These are phyloP conservation scores for Fomitopsis serialis DNA, from an alignment of 768 basidiomycete genomes.

Conservation along the genomic window DNA sequence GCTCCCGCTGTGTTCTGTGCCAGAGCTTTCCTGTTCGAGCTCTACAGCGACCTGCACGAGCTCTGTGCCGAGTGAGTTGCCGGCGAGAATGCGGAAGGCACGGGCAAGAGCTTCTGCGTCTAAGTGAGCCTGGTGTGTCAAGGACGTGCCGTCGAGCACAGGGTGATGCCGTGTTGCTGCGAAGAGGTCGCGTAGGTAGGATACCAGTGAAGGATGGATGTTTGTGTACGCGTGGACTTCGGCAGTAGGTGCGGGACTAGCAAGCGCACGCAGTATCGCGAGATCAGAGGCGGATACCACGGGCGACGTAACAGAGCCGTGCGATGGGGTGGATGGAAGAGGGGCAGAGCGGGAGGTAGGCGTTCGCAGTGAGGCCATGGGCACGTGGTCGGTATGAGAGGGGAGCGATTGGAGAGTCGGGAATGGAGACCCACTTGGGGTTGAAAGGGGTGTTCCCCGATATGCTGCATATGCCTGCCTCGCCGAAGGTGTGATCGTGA, in stretches of 20 bases:
- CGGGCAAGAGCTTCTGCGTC: slow-evolving; percentile 66
- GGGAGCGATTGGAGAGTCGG: slow-evolving; percentile 9
- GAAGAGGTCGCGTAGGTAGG: slow-evolving; percentile 73
- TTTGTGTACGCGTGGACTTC: slow-evolving; percentile 28
- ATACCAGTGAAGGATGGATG: slow-evolving; percentile 44
- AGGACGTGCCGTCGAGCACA: slow-evolving; percentile 60
- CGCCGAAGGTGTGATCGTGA: slow-evolving; percentile 32
- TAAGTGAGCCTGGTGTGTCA: slow-evolving; percentile 53
- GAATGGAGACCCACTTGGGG: slow-evolving; percentile 14
- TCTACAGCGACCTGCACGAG: slow-evolving; percentile 32
- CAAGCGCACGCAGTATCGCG: slow-evolving; percentile 23
- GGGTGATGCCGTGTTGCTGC: slow-evolving; percentile 69
- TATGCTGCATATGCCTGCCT: slow-evolving; percentile 27
- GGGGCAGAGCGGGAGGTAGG: neutral
- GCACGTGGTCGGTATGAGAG: slow-evolving; percentile 19
- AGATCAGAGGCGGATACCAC: slow-evolving; percentile 24
- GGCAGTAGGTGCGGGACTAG: slow-evolving; percentile 12
- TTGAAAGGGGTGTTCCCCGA: slow-evolving; percentile 31
- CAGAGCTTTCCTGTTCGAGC: neutral
- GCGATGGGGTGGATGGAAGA: slow-evolving; percentile 8
- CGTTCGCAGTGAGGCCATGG: slow-evolving; percentile 1
- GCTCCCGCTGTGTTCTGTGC: neutral
- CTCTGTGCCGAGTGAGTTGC: slow-evolving; percentile 56
- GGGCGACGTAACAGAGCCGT: slow-evolving; percentile 13
- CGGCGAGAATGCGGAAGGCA: slow-evolving; percentile 61